A percentile compares a stretch with the other conserved stretches of the same genome.
Conservation (phyloP, 1,284 basidiomycete genomes). For the Ceratobasidium sp. region DNA sequence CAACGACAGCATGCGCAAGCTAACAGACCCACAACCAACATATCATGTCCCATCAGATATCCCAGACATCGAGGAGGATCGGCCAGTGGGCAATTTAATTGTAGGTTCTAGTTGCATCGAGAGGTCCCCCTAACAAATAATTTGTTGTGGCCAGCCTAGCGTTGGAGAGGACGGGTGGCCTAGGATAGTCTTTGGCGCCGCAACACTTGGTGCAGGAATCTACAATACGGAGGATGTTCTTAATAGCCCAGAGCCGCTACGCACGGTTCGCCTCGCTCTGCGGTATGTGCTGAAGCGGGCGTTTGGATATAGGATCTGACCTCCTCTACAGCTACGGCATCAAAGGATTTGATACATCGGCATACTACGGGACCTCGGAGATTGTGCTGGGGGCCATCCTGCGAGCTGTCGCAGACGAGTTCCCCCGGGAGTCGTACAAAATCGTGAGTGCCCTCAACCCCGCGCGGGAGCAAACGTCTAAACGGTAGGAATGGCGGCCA, state of each 20-base stretch:
- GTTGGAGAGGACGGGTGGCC: slow-evolving; percentile 53
- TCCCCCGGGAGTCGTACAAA: slow-evolving; percentile 79
- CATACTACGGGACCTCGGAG: slow-evolving; percentile 91
- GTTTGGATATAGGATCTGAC: slow-evolving; percentile 7
- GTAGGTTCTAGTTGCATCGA: not conserved
- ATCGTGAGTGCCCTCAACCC: slow-evolving; percentile 59
- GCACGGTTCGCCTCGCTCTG: slow-evolving; percentile 79
- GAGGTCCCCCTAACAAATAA: slow-evolving; percentile 51
- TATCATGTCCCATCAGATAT: slow-evolving; percentile 50
- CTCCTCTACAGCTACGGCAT: slow-evolving; percentile 75
- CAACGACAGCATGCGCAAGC: slow-evolving; percentile 28
- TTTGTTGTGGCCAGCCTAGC: slow-evolving; percentile 1
- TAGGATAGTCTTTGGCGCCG: slow-evolving; percentile 69
- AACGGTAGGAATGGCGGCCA: slow-evolving; percentile 7
- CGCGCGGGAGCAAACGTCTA: slow-evolving; percentile 44
- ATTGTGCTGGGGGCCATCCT: slow-evolving; percentile 82
- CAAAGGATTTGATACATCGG: slow-evolving; percentile 86
- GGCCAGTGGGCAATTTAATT: slow-evolving; percentile 53
- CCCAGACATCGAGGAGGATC: slow-evolving; percentile 61
- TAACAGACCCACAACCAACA: slow-evolving; percentile 43
- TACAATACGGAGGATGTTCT: slow-evolving; percentile 75
- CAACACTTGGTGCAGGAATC: slow-evolving; percentile 68
- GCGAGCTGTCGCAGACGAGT: slow-evolving; percentile 67
- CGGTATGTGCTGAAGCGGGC: slow-evolving; percentile 57
- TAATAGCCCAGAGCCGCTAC: slow-evolving; percentile 65